These are phyloP conservation scores for Amylostereum chailletii DNA, from an alignment of 1,284 basidiomycete genomes.

Conservation along the genomic window DNA sequence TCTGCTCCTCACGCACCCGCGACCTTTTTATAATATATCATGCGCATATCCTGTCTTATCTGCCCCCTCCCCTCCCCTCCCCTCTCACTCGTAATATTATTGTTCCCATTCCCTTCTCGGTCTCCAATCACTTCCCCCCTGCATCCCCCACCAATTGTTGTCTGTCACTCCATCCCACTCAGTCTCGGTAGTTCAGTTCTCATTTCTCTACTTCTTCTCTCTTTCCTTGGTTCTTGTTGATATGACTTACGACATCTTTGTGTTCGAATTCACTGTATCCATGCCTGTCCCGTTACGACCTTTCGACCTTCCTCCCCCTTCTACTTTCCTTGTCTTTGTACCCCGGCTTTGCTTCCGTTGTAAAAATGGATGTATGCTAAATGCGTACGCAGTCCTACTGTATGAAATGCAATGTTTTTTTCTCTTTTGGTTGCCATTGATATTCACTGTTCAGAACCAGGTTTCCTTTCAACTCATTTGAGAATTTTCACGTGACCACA, in stretches of 20 bases:
- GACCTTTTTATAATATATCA: neutral
- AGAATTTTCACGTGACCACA: too few relatives aligned
- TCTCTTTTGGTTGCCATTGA: too few relatives aligned
- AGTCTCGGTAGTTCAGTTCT: neutral
- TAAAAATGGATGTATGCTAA: too few relatives aligned
- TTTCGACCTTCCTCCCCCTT: neutral
- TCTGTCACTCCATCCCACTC: neutral
- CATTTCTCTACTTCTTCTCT: constrained; percentile 3
- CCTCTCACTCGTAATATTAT: neutral
- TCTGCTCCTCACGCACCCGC: neutral
- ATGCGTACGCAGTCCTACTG: too few relatives aligned
- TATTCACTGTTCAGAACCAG: too few relatives aligned
- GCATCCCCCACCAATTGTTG: constrained; percentile 1
- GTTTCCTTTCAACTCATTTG: too few relatives aligned
- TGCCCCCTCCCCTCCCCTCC: neutral
- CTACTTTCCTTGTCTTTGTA: neutral
- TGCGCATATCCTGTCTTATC: neutral
- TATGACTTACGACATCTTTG: neutral
- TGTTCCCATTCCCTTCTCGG: neutral
- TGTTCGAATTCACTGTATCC: neutral
- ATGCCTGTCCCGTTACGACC: neutral
- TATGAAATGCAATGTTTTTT: too few relatives aligned
- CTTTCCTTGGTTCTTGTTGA: neutral
- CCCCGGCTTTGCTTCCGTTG: too few relatives aligned
- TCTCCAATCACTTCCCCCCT: neutral